Evolutionary conservation across 495 filamentous ascomycete species (phyloP), one percentile per base, ranked within the genome.

Genomic region (Staphylotrichum longicolle): DNA sequence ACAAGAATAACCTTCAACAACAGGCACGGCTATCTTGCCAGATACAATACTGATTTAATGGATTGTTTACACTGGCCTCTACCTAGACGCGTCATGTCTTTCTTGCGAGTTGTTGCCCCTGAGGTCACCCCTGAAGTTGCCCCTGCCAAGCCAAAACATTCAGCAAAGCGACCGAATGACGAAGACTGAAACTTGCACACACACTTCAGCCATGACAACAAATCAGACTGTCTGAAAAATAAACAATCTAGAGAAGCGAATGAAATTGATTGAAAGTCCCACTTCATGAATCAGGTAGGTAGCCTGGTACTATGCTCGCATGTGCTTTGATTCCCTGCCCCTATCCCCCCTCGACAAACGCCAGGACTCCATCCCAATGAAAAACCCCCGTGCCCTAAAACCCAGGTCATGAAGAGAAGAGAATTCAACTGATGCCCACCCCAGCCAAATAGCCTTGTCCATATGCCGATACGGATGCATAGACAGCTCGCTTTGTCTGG

Each of bases 81-180:
- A n/a, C n/a, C n/a, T n/a, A n/a, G n/a, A 27, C 20, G 20, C 20
- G 27, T 27, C 20, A 27, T 27, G 20, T 27, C 20, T 27, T 27
- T 27, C 20, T 27, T 27, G 20, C 20, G 20, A 27, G 7, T 11
- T 20, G 15, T 37, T 52, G 27, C 20, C 20, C 20, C 20, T 27
- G 20, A 27, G 20, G 20, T 27, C 20, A 27, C 20, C 20, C 20
- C 20, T 27, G 20, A 27, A 27, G 20, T 54, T 11, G 4, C 34
- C 37, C 37, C 37, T 44, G 54, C 54, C 54, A 56, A 56, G 54
- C 53, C 10, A 54, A 27, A 45, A 44, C 30, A 56, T 34, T 56
- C 40, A 46, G 45, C 39, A 55, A 32, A 55, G 53, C 51, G 10
- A n/a, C 53, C 4, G 3, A 12, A 7, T 4, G 30, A 15, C 52